phyloP scores from a whole-genome alignment of 805 yeast species.

The Kodamaea neixiangensis region DNA sequence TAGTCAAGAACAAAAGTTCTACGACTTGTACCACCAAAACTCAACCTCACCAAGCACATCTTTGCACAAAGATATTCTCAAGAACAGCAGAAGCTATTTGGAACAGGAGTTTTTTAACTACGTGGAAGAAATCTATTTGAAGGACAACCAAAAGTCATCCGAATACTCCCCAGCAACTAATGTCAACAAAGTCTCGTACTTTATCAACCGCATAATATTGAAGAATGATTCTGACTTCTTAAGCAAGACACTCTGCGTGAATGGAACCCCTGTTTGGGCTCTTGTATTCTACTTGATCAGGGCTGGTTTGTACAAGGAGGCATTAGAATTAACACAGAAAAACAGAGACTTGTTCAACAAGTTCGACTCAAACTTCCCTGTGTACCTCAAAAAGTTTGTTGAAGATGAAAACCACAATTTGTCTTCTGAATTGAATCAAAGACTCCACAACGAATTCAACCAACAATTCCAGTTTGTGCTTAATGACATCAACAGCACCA shows the following conservation, averaged over 20 bases:
- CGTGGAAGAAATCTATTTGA: conserved; percentile 64
- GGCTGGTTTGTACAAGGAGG: conserved; percentile 80
- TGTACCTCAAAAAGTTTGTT: conserved; percentile 68
- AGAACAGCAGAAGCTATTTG: conserved; percentile 58
- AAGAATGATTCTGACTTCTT: conserved; percentile 28
- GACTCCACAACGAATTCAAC: conserved; percentile 77
- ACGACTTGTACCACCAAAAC: conserved; percentile 21
- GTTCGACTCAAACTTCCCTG: conserved; percentile 80
- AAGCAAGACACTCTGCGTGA: conserved; percentile 48
- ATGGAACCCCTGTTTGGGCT: conserved; percentile 95
- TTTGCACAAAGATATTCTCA: conserved; percentile 48
- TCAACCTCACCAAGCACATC: conserved; percentile 19
- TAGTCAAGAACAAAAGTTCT: conserved; percentile 38
- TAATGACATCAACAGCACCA: conserved; percentile 37
- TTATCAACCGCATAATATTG: conserved; percentile 42
- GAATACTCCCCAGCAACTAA: conserved; percentile 59
- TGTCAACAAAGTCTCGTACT: conserved; percentile 67
- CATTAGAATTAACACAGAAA: conserved; percentile 63
- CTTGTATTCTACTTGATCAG: conserved; percentile 79
- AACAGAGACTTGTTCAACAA: conserved; percentile 76
- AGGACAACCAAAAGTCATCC: conserved; percentile 46
- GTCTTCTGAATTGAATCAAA: conserved; percentile 65
- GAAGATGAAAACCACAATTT: conserved; percentile 55
- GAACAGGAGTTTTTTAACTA: conserved; percentile 78
- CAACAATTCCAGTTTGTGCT: conserved; percentile 70